phyloP scores from a whole-genome alignment of 1,139 yeast species.

The Yamadazyma mexicana region DNA sequence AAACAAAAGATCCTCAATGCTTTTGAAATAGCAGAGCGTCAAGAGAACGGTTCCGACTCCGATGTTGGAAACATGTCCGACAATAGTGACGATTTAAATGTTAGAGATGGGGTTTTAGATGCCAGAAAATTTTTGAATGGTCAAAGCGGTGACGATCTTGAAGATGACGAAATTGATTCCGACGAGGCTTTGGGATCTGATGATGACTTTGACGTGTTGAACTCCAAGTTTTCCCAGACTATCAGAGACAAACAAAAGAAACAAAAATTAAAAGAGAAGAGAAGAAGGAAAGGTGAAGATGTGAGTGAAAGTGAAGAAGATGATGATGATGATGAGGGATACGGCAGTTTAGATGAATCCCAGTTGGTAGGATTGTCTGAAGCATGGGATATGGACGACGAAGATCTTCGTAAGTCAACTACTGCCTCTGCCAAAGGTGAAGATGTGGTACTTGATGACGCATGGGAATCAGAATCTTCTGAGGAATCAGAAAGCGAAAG shows the following conservation, averaged over 20 bases:
- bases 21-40: slow-evolving; percentile 47
- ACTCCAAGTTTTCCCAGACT: slow-evolving; percentile 68
- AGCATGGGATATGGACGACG: slow-evolving; percentile 85
- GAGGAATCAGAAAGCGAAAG: slow-evolving; percentile 11
- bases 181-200: slow-evolving; percentile 79
- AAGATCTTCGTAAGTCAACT: slow-evolving; percentile 33
- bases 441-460: slow-evolving; percentile 45
- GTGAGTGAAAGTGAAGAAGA: slow-evolving; percentile 20
- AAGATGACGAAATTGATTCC: slow-evolving; percentile 72
- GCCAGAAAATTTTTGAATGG: slow-evolving; percentile 35
- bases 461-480: slow-evolving; percentile 36
- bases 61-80: slow-evolving; percentile 18
- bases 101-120: slow-evolving; percentile 44
- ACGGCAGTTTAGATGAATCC: slow-evolving; percentile 64
- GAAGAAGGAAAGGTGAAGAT: slow-evolving; percentile 19
- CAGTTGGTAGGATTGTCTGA: slow-evolving; percentile 77
- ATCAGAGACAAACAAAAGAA: slow-evolving; percentile 55
- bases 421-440: slow-evolving; percentile 14
- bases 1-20: slow-evolving; percentile 44
- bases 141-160: slow-evolving; percentile 33
- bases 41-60: slow-evolving; percentile 23
- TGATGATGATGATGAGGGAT: slow-evolving; percentile 49
- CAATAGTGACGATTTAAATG: slow-evolving; percentile 21
- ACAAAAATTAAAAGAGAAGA: slow-evolving; percentile 26
- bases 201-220: slow-evolving; percentile 68